These are phyloP conservation scores for Pichia cabralensis DNA, from an alignment of 805 yeast species.

Conservation along the genomic window DNA sequence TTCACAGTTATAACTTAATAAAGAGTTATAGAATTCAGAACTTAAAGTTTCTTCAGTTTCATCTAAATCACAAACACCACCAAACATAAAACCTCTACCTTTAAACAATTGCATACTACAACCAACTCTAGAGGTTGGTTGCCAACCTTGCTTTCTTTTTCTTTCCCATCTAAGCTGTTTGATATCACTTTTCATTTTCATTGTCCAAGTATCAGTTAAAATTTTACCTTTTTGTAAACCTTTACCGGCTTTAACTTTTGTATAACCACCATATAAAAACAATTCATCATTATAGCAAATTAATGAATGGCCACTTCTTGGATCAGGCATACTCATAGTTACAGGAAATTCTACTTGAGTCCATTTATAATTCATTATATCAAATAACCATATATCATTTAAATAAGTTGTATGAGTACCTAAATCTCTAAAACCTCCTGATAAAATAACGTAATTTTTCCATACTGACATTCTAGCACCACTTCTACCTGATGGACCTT, in stretches of 20 bases:
- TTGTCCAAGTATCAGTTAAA: conserved; percentile 73
- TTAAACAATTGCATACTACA: conserved; percentile 82
- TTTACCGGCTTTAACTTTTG: conserved; percentile 82
- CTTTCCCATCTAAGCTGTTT: conserved; percentile 79
- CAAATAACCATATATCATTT: conserved; percentile 87
- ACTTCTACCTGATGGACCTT: conserved; percentile 74
- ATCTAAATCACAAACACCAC: conserved; percentile 91
- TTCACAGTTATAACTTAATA: conserved; percentile 76
- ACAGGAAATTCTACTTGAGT: conserved; percentile 78
- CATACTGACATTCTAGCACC: conserved; percentile 88
- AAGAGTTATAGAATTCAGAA: conserved; percentile 71
- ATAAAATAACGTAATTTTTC: conserved; percentile 80
- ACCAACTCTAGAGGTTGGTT: conserved; percentile 92
- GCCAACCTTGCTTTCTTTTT: conserved; percentile 79
- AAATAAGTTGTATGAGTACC: conserved; percentile 77
- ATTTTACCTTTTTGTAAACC: conserved; percentile 89
- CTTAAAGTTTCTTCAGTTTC: conserved; percentile 91
- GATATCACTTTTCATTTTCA: conserved; percentile 80
- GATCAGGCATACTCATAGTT: conserved; percentile 74
- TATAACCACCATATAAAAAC: conserved; percentile 84
- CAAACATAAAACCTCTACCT: conserved; percentile 87
- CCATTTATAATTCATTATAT: conserved; percentile 86
- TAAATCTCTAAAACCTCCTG: conserved; percentile 90
- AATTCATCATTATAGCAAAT: conserved; percentile 66
- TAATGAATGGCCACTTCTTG: conserved; percentile 88